A percentile compares a stretch with the other conserved stretches of the same genome.
These are phyloP conservation scores for Potentilla sterilis DNA, from an alignment of 306 rosid species.

Conservation along the genomic window DNA sequence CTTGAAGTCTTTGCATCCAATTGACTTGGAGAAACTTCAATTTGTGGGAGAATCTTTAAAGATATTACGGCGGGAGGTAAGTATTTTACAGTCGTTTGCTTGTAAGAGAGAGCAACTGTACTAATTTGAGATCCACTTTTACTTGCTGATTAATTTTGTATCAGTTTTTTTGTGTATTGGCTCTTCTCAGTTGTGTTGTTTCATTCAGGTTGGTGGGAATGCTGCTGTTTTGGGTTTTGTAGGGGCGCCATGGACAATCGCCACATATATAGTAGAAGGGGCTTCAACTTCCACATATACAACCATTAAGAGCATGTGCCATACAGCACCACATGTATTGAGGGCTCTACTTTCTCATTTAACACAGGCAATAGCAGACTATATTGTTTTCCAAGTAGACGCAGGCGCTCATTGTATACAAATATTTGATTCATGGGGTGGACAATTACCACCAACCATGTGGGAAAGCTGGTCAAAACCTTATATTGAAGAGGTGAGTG, in stretches of 20 bases:
- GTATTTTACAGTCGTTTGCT: slow-evolving; percentile 13
- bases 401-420: slow-evolving; percentile 98
- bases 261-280: slow-evolving; percentile 97
- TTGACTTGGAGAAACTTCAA: slow-evolving; percentile 71
- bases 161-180: not conserved
- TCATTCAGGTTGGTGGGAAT: slow-evolving; percentile 63
- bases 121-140: slow-evolving; percentile 1
- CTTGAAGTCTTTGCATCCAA: slow-evolving; percentile 69
- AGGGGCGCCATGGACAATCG: slow-evolving; percentile 99
- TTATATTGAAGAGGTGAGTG: slow-evolving; percentile 74
- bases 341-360: slow-evolving; percentile 83
- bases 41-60: slow-evolving; percentile 86
- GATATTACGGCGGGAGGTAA: slow-evolving; percentile 73
- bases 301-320: slow-evolving; percentile 92
- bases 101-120: slow-evolving; percentile 7
- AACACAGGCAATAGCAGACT: slow-evolving; percentile 80
- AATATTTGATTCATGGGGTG: slow-evolving; percentile 99
- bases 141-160: not conserved
- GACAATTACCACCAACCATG: slow-evolving; percentile 88
- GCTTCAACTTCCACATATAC: slow-evolving; percentile 85
- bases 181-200: slow-evolving; percentile 16
- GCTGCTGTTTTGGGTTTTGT: slow-evolving; percentile 98
- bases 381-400: slow-evolving; percentile 76
- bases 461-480: slow-evolving; percentile 99
- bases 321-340: slow-evolving; percentile 83